Evolutionary conservation across 768 basidiomycete species (phyloP).

Genomic region (Boletellus sp.): DNA sequence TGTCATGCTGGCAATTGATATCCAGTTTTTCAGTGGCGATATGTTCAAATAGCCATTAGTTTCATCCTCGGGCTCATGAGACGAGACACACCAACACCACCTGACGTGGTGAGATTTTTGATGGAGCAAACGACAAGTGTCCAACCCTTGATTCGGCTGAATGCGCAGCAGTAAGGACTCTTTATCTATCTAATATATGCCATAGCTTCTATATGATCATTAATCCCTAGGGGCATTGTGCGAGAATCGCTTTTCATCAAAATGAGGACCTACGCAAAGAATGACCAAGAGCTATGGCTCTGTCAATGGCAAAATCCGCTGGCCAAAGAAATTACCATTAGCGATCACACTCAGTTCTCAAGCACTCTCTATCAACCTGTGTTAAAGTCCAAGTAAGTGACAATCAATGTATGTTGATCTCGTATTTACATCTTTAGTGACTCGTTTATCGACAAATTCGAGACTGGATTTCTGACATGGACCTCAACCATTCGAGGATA

Average conservation of each 20-base stretch:
- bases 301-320: constrained; percentile 70
- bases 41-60: constrained; percentile 65
- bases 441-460: constrained; percentile 67
- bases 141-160: constrained; percentile 63
- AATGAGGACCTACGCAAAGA: constrained; percentile 67
- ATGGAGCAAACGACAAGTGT: constrained; percentile 64
- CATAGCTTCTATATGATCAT: constrained; percentile 1
- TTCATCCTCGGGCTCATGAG: constrained; percentile 61
- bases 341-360: constrained; percentile 49
- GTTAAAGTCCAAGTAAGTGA: constrained; percentile 33
- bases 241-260: constrained; percentile 69
- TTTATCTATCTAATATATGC: not conserved
- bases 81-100: constrained; percentile 52
- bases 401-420: not conserved
- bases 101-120: constrained; percentile 59
- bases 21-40: constrained; percentile 62
- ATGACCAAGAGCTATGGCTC: constrained; percentile 65
- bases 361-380: constrained; percentile 42
- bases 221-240: constrained; percentile 51
- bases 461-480: constrained; percentile 81
- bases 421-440: constrained; percentile 31
- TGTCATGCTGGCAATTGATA: constrained; percentile 5
- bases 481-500: constrained; percentile 61
- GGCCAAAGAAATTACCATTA: constrained; percentile 41
- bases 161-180: constrained; percentile 54